Percentiles rank a stretch among this genome's conserved stretches.
phyloP scores from a whole-genome alignment of 306 rosid genomes.

The Corylus avellana region DNA sequence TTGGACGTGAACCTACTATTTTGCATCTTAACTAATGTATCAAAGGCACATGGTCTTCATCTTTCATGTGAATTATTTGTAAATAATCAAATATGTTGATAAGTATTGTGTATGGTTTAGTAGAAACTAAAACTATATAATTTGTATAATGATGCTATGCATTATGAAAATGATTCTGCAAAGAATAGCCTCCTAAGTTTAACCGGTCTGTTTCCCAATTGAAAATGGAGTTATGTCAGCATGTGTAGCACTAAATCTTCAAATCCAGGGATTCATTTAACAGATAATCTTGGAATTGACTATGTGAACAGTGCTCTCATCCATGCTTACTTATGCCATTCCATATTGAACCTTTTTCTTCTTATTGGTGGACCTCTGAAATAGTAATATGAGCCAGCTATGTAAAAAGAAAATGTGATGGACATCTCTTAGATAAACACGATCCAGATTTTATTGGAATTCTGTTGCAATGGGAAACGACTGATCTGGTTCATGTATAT shows the following conservation, averaged over 20 bases:
- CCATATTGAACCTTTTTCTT: neutral
- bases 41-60: neutral
- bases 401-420: neutral
- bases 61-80: neutral
- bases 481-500: neutral
- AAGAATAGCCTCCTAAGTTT: neutral
- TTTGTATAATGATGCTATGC: neutral
- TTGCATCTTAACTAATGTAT: neutral
- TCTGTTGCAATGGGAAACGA: neutral
- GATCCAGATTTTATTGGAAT: neutral
- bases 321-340: neutral
- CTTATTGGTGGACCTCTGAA: neutral
- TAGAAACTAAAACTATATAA: neutral
- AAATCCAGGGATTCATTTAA: neutral
- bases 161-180: neutral
- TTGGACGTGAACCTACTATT: neutral
- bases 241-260: neutral
- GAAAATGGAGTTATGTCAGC: neutral
- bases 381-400: neutral
- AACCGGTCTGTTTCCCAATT: neutral
- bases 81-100: neutral
- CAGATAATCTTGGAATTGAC: slow-evolving; percentile 3
- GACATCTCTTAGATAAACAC: neutral
- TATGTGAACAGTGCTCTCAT: neutral
- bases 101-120: neutral